Evolutionary conservation across 805 yeast genomes (phyloP).

Genomic region (Candida nonsorbophila): DNA sequence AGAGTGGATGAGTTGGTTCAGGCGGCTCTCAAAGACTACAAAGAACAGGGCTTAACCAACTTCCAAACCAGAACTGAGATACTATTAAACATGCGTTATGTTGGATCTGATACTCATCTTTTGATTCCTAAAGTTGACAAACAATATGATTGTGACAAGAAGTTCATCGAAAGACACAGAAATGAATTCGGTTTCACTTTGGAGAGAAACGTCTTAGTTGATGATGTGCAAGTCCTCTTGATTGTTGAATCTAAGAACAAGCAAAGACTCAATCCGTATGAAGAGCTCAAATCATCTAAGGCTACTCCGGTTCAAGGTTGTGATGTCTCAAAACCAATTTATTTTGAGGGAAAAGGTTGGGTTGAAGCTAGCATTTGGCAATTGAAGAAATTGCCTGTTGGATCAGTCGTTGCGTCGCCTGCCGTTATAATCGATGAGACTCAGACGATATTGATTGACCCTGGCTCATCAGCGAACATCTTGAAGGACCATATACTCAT

Average conservation of each 20-base stretch:
- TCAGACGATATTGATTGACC: slow-evolving; percentile 28
- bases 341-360: slow-evolving; percentile 28
- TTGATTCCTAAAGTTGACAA: slow-evolving; percentile 47
- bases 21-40: slow-evolving; percentile 33
- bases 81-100: slow-evolving; percentile 72
- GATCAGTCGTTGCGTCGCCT: slow-evolving; percentile 20
- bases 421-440: slow-evolving; percentile 31
- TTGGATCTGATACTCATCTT: slow-evolving; percentile 85
- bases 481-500: slow-evolving; percentile 25
- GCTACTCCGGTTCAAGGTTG: background rate
- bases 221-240: slow-evolving; percentile 40
- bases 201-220: slow-evolving; percentile 30
- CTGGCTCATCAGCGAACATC: slow-evolving; percentile 23
- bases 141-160: slow-evolving; percentile 15
- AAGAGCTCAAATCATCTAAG: slow-evolving; percentile 17
- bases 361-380: slow-evolving; percentile 16
- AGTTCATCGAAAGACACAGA: slow-evolving; percentile 24
- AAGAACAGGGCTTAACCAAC: slow-evolving; percentile 45
- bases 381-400: slow-evolving; percentile 16
- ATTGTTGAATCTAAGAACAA: slow-evolving; percentile 54
- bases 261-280: slow-evolving; percentile 48
- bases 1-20: slow-evolving; percentile 42
- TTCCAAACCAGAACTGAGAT: slow-evolving; percentile 50
- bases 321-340: slow-evolving; percentile 9
- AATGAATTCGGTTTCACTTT: slow-evolving; percentile 33